Conservation (phyloP, 495 filamentous ascomycete species). For the Elasticomyces elasticus region DNA sequence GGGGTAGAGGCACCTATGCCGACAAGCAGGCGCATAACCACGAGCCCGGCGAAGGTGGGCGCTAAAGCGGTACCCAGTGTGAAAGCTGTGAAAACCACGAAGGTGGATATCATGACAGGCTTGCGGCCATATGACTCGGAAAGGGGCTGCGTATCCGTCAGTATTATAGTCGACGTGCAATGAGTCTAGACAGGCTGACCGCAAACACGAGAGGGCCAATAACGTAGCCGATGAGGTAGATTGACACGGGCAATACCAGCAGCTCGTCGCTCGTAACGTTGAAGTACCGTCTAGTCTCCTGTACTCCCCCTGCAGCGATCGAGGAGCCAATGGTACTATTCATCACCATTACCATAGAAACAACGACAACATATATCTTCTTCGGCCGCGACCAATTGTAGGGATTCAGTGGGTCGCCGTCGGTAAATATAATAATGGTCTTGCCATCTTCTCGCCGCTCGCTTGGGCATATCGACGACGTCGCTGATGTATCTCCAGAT, state of each 20-base stretch:
- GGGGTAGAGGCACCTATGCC: conserved; percentile 58
- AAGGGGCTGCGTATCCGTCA: conserved; percentile 36
- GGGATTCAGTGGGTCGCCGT: conserved; percentile 26
- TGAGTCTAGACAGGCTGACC: background rate
- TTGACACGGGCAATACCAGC: conserved; percentile 63
- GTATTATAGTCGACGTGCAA: background rate
- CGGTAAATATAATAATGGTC: conserved; percentile 20
- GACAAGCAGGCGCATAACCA: conserved; percentile 58
- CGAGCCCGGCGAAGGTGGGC: conserved; percentile 54
- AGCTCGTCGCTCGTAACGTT: conserved; percentile 44
- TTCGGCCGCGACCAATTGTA: conserved; percentile 36
- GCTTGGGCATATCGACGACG: conserved; percentile 11
- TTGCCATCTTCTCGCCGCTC: background rate
- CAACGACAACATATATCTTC: conserved; percentile 48
- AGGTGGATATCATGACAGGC: conserved; percentile 49
- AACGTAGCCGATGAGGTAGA: conserved; percentile 64
- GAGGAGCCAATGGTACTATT: conserved; percentile 67
- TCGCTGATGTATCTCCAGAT: conserved; percentile 13
- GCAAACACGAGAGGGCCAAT: conserved; percentile 44
- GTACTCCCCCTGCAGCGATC: conserved; percentile 53
- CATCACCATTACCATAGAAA: conserved; percentile 53
- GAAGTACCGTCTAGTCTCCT: conserved; percentile 49
- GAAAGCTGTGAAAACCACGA: conserved; percentile 53
- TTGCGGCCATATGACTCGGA: conserved; percentile 64
- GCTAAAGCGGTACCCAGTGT: conserved; percentile 61